Base-by-base conservation (phyloP, 257 asterid species). In the Nyctanthes arbortristis region DNA sequence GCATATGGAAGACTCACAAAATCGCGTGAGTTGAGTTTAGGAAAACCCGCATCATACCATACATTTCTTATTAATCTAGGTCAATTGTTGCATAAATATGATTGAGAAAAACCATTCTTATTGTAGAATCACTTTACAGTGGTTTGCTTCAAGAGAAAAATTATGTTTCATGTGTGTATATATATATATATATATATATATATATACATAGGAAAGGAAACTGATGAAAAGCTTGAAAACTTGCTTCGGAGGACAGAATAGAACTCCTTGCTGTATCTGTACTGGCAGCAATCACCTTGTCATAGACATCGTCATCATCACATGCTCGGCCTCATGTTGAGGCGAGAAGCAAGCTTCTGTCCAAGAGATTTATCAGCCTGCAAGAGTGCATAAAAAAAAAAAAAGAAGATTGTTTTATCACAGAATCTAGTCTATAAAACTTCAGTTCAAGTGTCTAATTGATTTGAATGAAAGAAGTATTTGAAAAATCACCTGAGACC, bases 321-420 rank as follows among this genome's bases (percentile, higher is more conserved):
- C 95, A 90, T 85, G 25, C 84, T 63, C 33, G 94, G 97, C 84
- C 81, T 82, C 24, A 83, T 30, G 47, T 80, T 90, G 63, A 88
- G 89, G 52, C 82, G 94, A 32, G 93, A 78, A 0, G 96, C 87
- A 12, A 88, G 63, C 77, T 86, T 88, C 89, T 86, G 93, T 24
- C 96, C 90, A 3, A 88, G 93, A 54, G 90, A 80, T 69, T 79
- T 88, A 79, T 90, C 96, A 1, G 88, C 92, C 96, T 90, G 81
- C 80, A 66, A 1, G 29, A 13, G 12, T 2, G 12, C 57, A 20
- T 47, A 25, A 47, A 47, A 39, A 11, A 3, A 39, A 39, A n/a
- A 39, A 13, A n/a, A n/a, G n/a, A n/a, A n/a, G n/a, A n/a, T n/a
- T n/a, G n/a, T n/a, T n/a, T n/a, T n/a, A n/a, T n/a, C n/a, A n/a